phyloP scores from a whole-genome alignment of 2,329 filamentous ascomycete species.

The Sarocladium oryzae region DNA sequence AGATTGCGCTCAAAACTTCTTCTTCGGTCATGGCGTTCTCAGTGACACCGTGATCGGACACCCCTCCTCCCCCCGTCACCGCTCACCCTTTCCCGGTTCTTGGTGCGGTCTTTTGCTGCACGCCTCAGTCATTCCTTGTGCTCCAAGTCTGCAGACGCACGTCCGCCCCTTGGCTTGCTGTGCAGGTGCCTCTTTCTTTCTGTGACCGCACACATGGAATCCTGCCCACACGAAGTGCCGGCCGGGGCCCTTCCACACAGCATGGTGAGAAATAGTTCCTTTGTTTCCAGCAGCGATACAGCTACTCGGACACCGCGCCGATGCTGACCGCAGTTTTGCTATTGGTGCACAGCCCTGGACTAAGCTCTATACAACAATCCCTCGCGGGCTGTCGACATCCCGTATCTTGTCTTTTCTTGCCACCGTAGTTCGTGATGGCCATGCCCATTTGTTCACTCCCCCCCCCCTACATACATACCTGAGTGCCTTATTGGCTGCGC shows the following conservation, averaged over 20 bases:
- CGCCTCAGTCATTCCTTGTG: conserved; percentile 1
- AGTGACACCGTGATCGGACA: conserved; percentile 29
- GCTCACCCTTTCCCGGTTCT: conserved; percentile 21
- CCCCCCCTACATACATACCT: too few species aligned
- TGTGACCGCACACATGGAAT: neutral
- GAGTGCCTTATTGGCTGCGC: neutral
- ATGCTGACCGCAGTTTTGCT: neutral
- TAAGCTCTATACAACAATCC: neutral
- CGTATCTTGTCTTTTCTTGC: neutral
- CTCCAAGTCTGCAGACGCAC: neutral
- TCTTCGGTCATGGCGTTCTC: conserved; percentile 15
- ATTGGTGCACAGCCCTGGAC: neutral
- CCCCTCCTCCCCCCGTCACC: conserved; percentile 25
- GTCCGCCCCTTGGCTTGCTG: neutral
- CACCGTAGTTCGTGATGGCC: neutral
- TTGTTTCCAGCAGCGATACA: neutral
- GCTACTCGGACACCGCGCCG: neutral
- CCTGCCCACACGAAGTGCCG: conserved; percentile 1
- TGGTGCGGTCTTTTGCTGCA: conserved; percentile 13
- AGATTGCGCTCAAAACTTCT: conserved; percentile 1
- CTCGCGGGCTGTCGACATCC: neutral
- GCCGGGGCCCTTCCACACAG: neutral
- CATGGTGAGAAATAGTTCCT: conserved; percentile 1
- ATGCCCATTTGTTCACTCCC: neutral
- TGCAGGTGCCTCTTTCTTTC: conserved; percentile 5